Percentiles rank a stretch among this genome's conserved stretches.
Evolutionary conservation across 192 early-diverging fungal genomes (phyloP).

Genomic region (Mortierella claussenii): DNA sequence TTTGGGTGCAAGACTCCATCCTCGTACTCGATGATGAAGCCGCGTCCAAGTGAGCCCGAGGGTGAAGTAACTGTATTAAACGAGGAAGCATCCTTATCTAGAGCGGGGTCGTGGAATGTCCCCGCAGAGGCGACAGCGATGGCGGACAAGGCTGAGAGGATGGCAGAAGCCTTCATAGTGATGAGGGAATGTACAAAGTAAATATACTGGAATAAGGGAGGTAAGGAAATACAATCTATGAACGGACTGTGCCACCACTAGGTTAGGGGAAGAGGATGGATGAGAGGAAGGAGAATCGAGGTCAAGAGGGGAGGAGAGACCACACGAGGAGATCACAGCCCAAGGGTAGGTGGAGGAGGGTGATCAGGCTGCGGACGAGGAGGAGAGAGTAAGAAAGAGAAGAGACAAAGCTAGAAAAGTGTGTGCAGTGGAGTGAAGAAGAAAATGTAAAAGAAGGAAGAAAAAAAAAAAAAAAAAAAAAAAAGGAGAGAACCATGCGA

Average conservation of each 20-base stretch:
- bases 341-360: no score
- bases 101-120: constrained; percentile 21
- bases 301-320: not conserved
- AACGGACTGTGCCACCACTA: not conserved
- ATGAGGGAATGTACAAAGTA: not conserved
- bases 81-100: not conserved
- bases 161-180: constrained; percentile 29
- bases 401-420: not conserved
- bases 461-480: not conserved
- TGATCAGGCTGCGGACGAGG: not conserved
- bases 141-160: constrained; percentile 23
- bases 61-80: not conserved
- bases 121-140: constrained; percentile 35
- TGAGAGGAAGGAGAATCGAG: not conserved
- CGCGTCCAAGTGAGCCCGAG: not conserved
- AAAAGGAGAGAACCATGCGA: not conserved
- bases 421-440: not conserved
- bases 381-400: not conserved
- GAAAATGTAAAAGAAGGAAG: not conserved
- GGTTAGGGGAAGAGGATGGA: not conserved
- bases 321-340: no score
- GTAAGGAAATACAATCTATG: not conserved
- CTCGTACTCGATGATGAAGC: constrained; percentile 38
- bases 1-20: constrained; percentile 12
- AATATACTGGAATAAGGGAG: not conserved